Percentiles rank a stretch among this genome's conserved stretches.
These are phyloP conservation scores for Cladochytrium replicatum DNA, from an alignment of 192 early-diverging fungal species.

Conservation along the genomic window DNA sequence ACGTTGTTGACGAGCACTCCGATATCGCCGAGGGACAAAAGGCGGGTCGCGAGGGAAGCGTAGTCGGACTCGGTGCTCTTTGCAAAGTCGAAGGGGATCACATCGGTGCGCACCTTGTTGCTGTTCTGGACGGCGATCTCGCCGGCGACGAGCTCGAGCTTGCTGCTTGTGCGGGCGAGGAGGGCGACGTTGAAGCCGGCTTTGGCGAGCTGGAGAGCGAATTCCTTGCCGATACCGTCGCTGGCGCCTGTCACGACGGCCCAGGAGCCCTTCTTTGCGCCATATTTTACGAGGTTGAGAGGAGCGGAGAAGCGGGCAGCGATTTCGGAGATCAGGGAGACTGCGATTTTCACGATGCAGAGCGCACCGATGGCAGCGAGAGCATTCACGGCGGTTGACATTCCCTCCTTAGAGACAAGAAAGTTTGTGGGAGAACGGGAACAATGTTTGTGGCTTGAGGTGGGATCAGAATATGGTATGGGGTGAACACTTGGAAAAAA, in stretches of 20 bases:
- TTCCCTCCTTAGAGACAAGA: too few species aligned
- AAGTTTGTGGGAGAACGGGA: too few species aligned
- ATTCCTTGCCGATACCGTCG: slow-evolving; percentile 93
- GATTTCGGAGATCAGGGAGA: too few species aligned
- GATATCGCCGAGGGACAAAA: slow-evolving; percentile 48
- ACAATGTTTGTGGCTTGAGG: too few species aligned
- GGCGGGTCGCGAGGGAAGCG: slow-evolving; percentile 42
- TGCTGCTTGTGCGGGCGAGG: slow-evolving; percentile 69
- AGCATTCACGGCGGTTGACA: too few species aligned
- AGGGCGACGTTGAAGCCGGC: slow-evolving; percentile 76
- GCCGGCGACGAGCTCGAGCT: slow-evolving; percentile 62
- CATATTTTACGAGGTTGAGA: slow-evolving; percentile 40
- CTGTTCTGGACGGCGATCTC: slow-evolving; percentile 54
- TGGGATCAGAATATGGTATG: too few species aligned
- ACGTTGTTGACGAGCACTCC: slow-evolving; percentile 87
- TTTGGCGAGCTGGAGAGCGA: slow-evolving; percentile 80
- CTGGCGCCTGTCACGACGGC: slow-evolving; percentile 91
- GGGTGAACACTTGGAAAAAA: too few species aligned
- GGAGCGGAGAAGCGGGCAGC: slow-evolving; percentile 9
- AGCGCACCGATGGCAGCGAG: too few species aligned
- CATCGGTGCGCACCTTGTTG: slow-evolving; percentile 40
- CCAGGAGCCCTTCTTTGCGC: slow-evolving; percentile 51
- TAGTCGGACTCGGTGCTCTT: slow-evolving; percentile 55
- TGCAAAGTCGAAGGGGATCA: slow-evolving; percentile 73
- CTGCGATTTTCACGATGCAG: too few species aligned